phyloP scores from a whole-genome alignment of 2,329 filamentous ascomycete genomes.

The Botrytis deweyae region DNA sequence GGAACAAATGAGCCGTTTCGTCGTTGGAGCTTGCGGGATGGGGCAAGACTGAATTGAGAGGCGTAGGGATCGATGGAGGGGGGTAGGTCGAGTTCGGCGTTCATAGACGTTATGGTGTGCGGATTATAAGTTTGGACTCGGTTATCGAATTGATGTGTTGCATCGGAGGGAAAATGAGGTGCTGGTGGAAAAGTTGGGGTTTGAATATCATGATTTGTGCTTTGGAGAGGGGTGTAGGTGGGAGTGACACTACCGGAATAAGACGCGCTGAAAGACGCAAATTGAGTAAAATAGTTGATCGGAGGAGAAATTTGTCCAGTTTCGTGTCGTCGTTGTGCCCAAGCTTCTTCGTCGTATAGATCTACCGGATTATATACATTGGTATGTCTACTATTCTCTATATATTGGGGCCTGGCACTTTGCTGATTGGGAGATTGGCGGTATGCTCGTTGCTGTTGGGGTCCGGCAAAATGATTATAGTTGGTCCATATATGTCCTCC shows the following conservation, averaged over 20 bases:
- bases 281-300: not conserved
- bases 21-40: not conserved
- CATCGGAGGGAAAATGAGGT: no score
- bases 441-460: not conserved
- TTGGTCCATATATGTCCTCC: not conserved
- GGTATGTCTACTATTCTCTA: not conserved
- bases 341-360: not conserved
- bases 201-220: not conserved
- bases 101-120: not conserved
- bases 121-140: rapidly evolving
- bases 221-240: rapidly evolving
- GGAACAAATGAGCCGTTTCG: not conserved
- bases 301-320: not conserved
- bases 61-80: not conserved
- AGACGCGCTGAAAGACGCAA: rapidly evolving
- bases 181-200: rapidly evolving
- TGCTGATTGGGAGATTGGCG: not conserved
- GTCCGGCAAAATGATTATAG: not conserved
- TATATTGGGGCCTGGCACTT: not conserved
- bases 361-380: rapidly evolving
- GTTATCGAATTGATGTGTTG: rapidly evolving
- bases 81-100: not conserved
- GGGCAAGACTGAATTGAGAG: not conserved
- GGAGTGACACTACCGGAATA: not conserved
- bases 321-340: not conserved